Conservation (phyloP, 257 asterid genomes). For the Rauvolfia tetraphylla region DNA sequence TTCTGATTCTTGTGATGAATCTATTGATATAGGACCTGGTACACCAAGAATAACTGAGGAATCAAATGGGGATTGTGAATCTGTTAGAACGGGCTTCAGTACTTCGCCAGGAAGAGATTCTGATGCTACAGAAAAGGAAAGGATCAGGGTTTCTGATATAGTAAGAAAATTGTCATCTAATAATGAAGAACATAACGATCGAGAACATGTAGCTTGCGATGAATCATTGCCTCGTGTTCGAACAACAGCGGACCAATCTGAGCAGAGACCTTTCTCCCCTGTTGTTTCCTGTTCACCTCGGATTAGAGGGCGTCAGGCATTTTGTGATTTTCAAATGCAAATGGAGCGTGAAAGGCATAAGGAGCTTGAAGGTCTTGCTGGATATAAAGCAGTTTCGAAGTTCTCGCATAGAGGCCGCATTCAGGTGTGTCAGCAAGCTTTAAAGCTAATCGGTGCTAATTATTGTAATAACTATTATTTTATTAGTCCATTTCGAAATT, state of each 20-base stretch:
- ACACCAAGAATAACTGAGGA: slow-evolving; percentile 34
- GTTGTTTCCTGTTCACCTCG: slow-evolving; percentile 42
- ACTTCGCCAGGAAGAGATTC: slow-evolving; percentile 49
- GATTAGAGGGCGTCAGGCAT: slow-evolving; percentile 79
- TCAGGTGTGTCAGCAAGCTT: slow-evolving; percentile 38
- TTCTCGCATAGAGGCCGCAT: slow-evolving; percentile 81
- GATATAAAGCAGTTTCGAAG: slow-evolving; percentile 52
- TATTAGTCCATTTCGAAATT: neutral
- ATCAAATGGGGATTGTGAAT: slow-evolving; percentile 52
- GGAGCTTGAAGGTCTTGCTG: slow-evolving; percentile 53
- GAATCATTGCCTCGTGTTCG: slow-evolving; percentile 41
- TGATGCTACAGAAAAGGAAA: slow-evolving; percentile 61
- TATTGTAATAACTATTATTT: no score
- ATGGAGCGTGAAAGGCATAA: slow-evolving; percentile 53
- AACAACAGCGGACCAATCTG: slow-evolving; percentile 40
- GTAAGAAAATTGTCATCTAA: slow-evolving; percentile 44
- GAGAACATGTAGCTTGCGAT: slow-evolving; percentile 9
- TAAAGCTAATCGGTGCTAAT: neutral
- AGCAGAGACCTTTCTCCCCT: slow-evolving; percentile 31
- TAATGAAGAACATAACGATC: slow-evolving; percentile 25
- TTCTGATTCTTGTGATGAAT: slow-evolving; percentile 24
- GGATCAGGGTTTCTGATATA: slow-evolving; percentile 66
- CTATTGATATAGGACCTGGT: slow-evolving; percentile 14
- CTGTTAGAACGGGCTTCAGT: slow-evolving; percentile 34
- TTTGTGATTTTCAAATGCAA: slow-evolving; percentile 47